Evolutionary conservation across 1,139 yeast species (phyloP).

Genomic region (Saccharomyces hybrid): DNA sequence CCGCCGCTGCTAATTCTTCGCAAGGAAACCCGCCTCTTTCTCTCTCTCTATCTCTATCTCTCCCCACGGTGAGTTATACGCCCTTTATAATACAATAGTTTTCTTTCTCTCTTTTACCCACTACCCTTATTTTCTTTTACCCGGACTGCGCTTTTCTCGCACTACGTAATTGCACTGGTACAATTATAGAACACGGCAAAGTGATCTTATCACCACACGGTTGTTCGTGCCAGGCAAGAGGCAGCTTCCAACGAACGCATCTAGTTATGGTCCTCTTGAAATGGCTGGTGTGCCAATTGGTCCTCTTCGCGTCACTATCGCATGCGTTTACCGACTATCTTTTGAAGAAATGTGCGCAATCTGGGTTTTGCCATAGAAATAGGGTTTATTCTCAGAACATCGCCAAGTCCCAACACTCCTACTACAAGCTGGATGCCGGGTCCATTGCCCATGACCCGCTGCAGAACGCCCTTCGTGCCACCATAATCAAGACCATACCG

Average conservation of each 20-base stretch:
- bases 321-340: conserved; percentile 34
- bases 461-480: conserved; percentile 19
- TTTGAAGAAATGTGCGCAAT: conserved; percentile 71
- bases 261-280: not conserved
- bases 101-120: too few species aligned
- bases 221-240: too few species aligned
- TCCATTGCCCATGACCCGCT: conserved; percentile 28
- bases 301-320: conserved; percentile 4
- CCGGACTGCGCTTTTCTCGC: not conserved
- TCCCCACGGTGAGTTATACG: too few species aligned
- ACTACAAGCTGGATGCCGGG: conserved; percentile 46
- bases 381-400: conserved; percentile 59
- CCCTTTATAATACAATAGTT: not conserved
- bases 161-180: too few species aligned
- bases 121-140: not conserved
- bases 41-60: too few species aligned
- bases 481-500: conserved; percentile 19
- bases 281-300: not conserved
- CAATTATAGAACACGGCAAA: too few species aligned
- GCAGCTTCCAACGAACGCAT: not conserved
- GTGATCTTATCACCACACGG: too few species aligned
- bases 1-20: not conserved
- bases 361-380: conserved; percentile 83
- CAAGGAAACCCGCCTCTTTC: not conserved
- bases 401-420: conserved; percentile 33